phyloP scores from a whole-genome alignment of 2,329 filamentous ascomycete genomes.

The Sphaerulina populicola region DNA sequence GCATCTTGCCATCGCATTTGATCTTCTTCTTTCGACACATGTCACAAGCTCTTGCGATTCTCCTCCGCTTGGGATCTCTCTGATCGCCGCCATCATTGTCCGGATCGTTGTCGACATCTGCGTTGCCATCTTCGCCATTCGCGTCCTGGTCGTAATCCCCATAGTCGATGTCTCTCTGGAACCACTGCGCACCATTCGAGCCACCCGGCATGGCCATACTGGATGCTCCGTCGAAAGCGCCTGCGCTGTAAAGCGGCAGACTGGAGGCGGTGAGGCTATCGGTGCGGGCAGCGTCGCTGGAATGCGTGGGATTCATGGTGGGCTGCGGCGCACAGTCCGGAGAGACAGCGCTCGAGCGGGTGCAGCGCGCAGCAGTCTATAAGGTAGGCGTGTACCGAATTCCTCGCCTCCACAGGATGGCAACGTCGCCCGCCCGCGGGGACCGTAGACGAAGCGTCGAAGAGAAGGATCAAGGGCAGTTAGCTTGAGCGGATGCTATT shows the following conservation, averaged over 20 bases:
- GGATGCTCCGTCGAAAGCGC: slow-evolving; percentile 8
- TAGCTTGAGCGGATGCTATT: not conserved
- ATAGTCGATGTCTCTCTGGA: slow-evolving; percentile 17
- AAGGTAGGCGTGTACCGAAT: not conserved
- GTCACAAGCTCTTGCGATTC: slow-evolving; percentile 85
- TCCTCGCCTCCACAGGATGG: not conserved
- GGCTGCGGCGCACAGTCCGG: not conserved
- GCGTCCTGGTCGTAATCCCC: slow-evolving; percentile 20
- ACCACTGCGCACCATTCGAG: slow-evolving; percentile 17
- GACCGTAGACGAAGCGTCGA: not conserved
- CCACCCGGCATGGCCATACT: slow-evolving; percentile 7
- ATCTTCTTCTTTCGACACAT: slow-evolving; percentile 96
- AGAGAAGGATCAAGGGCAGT: not conserved
- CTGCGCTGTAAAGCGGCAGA: slow-evolving; percentile 7
- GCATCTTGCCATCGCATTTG: slow-evolving; percentile 94
- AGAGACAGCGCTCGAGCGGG: not conserved
- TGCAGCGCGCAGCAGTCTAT: not conserved
- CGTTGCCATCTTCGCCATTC: slow-evolving; percentile 23
- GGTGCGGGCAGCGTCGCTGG: not conserved
- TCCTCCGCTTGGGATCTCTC: slow-evolving; percentile 71
- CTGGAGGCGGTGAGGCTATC: not conserved
- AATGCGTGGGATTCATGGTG: not conserved
- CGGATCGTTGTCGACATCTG: slow-evolving; percentile 23
- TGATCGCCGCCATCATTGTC: slow-evolving; percentile 24
- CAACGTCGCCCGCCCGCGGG: not conserved